Evolutionary conservation across 176 grass and related monocot genomes (phyloP).

Genomic region (Lolium perenne): DNA sequence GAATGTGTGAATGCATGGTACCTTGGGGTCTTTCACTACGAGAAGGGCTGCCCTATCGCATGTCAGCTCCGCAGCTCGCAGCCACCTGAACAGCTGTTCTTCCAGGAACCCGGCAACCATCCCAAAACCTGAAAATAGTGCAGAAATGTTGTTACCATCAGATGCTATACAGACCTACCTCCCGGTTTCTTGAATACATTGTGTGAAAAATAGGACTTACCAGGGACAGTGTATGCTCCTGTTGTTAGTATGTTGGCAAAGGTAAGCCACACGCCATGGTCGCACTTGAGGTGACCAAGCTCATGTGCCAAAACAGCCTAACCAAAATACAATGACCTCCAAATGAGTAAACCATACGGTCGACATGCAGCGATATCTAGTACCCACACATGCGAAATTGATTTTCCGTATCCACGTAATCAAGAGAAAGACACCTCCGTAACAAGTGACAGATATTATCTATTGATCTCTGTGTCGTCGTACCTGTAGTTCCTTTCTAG

Average conservation of each 20-base stretch:
- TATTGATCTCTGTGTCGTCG: no score
- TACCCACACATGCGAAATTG: no score
- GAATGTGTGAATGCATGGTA: constrained; percentile 31
- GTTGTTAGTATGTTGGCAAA: constrained; percentile 93
- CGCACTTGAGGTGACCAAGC: constrained; percentile 91
- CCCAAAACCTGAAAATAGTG: constrained; percentile 66
- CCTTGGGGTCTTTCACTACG: constrained; percentile 86
- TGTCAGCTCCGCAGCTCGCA: constrained; percentile 88
- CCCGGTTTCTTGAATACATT: not conserved
- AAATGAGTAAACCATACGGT: constrained; percentile 29
- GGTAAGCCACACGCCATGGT: constrained; percentile 95
- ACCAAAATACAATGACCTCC: constrained; percentile 42
- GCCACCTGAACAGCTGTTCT: constrained; percentile 91
- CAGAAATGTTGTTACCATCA: not conserved
- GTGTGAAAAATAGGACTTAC: constrained; percentile 41
- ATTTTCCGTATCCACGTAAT: no score
- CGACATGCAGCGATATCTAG: not conserved
- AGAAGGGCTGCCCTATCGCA: constrained; percentile 96
- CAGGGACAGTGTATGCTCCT: constrained; percentile 81
- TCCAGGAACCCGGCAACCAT: constrained; percentile 80
- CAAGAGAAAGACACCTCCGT: no score
- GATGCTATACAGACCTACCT: constrained; percentile 51
- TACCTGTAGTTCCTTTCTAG: constrained; percentile 86
- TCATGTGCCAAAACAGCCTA: constrained; percentile 99
- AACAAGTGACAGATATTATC: no score